Percentiles rank a stretch among this genome's conserved stretches.
Evolutionary conservation across 2,329 filamentous ascomycete species (phyloP).

Genomic region (Rutstroemia sp.): DNA sequence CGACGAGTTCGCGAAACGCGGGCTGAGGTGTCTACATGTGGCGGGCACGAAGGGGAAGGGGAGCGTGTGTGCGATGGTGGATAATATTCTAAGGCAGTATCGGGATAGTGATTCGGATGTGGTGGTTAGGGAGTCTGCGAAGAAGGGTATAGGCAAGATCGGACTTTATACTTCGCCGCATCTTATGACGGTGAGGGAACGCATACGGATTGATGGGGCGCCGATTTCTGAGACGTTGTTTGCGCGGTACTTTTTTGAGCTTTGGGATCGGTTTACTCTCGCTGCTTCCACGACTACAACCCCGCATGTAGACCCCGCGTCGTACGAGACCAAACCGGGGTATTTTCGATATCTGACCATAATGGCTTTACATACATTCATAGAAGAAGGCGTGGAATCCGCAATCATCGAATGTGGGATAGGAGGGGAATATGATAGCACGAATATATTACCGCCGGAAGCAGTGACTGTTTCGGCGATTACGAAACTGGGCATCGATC

Average conservation of each 20-base stretch:
- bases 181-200: conserved; percentile 59
- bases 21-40: conserved; percentile 58
- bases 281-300: conserved; percentile 1
- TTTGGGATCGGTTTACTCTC: conserved; percentile 50
- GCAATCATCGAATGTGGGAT: conserved; percentile 92
- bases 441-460: conserved; percentile 64
- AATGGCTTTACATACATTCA: conserved; percentile 77
- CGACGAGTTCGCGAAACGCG: conserved; percentile 17
- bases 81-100: conserved; percentile 54
- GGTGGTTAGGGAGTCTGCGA: too few species aligned
- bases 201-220: conserved; percentile 53
- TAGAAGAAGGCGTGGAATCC: conserved; percentile 65
- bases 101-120: too few species aligned
- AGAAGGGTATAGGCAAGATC: conserved; percentile 32
- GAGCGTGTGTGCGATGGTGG: conserved; percentile 61
- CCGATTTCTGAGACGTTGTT: conserved; percentile 54
- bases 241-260: conserved; percentile 57
- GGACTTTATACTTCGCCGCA: conserved; percentile 65
- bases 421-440: conserved; percentile 87
- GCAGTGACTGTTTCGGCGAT: conserved; percentile 59
- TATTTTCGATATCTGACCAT: conserved; percentile 92
- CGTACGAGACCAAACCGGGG: conserved; percentile 56
- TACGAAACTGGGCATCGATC: conserved; percentile 78
- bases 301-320: conserved; percentile 14
- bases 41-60: conserved; percentile 87